Evolutionary conservation across 148 eudicot species (phyloP), one percentile per base, ranked within the genome.

Genomic region (Rhododendron simsii): DNA sequence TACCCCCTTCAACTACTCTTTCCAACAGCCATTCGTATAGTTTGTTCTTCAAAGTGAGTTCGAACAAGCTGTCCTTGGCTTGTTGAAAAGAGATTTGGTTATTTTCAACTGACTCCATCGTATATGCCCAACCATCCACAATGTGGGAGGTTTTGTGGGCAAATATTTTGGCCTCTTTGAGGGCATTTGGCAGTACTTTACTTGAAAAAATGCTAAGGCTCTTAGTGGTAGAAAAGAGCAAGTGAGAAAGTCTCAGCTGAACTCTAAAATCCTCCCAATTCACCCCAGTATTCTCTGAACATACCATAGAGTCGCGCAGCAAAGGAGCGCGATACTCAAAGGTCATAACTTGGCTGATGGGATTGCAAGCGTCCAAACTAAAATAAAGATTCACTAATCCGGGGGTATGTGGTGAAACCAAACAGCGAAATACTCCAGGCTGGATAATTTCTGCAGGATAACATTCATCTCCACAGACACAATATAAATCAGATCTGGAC

Each of bases 21-120:
- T 97, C 99, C 90, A 95, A 86, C 87, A 97, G 87, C 98, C 99
- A 97, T 86, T 97, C 98, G 78, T 86, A 90, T 35, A 97, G 91
- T 85, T 91, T 92, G 89, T 90, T 92, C 91, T 93, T 95, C 86
- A 97, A 82, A 65, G 94, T 85, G 84, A 97, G 91, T 90, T 94
- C 95, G 81, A 97, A 91, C 87, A 97, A 87, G 88, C 90, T 87
- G 50, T 93, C 93, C 92, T 93, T 93, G 59, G 99, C 99, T 86
- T 87, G 87, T 85, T 89, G 85, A 87, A 87, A 88, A 48, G 98
- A 82, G 84, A 95, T 80, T 78, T 90, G 85, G 79, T 83, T 87
- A 74, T 82, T 93, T 85, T 87, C 90, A 78, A 95, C 83, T 78
- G 89, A 91, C 86, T 89, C 89, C 26, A 84, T 86, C 87, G 95